A percentile compares a stretch with the other conserved stretches of the same genome.
Evolutionary conservation across 352 stramenopile genomes (phyloP).

Genomic region (Globisporangium rhizosaccharum): DNA sequence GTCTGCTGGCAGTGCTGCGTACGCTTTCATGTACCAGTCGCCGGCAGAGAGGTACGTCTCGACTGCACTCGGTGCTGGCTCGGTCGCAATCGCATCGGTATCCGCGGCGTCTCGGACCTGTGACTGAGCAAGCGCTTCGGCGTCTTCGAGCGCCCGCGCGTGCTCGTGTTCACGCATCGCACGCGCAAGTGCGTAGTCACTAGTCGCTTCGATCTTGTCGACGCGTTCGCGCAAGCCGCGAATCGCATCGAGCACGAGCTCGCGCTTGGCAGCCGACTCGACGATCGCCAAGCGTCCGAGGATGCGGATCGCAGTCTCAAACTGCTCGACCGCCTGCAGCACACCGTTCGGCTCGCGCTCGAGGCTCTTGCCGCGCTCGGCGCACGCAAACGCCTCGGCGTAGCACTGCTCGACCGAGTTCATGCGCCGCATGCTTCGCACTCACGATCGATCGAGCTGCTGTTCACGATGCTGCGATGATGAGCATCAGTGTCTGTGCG

Average conservation of each 20-base stretch:
- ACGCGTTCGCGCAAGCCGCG: conserved; percentile 45
- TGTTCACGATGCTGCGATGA: too few species aligned
- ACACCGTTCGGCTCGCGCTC: conserved; percentile 6
- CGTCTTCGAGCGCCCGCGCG: conserved; percentile 11
- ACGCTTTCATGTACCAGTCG: conserved; percentile 66
- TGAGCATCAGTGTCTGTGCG: too few species aligned
- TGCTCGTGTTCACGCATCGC: conserved; percentile 34
- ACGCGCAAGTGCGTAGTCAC: conserved; percentile 22
- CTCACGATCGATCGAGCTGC: too few species aligned
- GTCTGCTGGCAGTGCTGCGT: conserved; percentile 28
- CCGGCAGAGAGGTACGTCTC: conserved; percentile 53
- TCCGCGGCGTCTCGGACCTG: conserved; percentile 6
- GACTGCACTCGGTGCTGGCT: conserved; percentile 7
- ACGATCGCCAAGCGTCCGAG: conserved; percentile 64
- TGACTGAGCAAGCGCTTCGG: neutral
- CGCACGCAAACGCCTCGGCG: conserved; percentile 50
- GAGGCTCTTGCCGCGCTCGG: conserved; percentile 37
- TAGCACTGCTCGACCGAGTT: conserved; percentile 50
- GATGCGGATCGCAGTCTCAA: conserved; percentile 52
- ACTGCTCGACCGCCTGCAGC: conserved; percentile 30
- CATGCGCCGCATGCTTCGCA: conserved; percentile 9
- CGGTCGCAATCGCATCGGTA: neutral
- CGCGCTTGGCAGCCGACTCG: conserved; percentile 66
- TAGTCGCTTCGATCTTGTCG: conserved; percentile 27
- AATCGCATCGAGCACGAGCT: conserved; percentile 50